Evolutionary conservation across 176 grass and related monocot species (phyloP).

Genomic region (Oryza nivara): DNA sequence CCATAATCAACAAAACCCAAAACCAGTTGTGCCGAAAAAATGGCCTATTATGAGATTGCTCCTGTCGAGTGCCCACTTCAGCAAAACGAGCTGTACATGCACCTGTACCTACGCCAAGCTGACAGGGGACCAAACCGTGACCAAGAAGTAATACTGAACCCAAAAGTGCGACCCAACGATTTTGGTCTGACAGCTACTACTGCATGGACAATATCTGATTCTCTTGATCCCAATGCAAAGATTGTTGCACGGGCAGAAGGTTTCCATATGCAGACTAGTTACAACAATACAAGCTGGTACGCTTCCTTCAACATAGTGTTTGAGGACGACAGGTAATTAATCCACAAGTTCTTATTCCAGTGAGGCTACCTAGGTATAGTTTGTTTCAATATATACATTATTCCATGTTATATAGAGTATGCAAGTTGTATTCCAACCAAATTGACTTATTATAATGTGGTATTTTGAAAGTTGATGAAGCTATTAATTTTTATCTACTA

Average conservation of each 20-base stretch:
- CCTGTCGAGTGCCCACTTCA: no score
- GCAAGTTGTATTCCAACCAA: no score
- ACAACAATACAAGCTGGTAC: neutral
- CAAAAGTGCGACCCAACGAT: neutral
- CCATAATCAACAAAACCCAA: no score
- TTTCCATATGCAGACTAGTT: neutral
- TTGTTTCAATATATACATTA: no score
- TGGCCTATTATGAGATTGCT: no score
- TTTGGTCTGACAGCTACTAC: neutral
- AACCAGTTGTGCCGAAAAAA: no score
- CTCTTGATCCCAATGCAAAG: neutral
- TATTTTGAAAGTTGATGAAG: no score
- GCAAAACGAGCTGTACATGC: neutral
- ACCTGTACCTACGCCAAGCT: neutral
- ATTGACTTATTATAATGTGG: no score
- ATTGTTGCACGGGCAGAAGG: neutral
- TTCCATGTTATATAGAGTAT: no score
- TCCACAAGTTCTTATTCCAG: no score
- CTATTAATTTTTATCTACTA: no score
- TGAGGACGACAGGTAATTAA: constrained; percentile 1
- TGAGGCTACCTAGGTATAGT: no score
- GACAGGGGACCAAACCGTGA: neutral
- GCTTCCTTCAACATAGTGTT: constrained; percentile 17
- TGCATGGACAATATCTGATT: neutral
- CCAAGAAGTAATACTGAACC: neutral